Percentiles rank a stretch among this genome's conserved stretches.
phyloP scores from a whole-genome alignment of 495 filamentous ascomycete genomes.

The Neurospora sp. region DNA sequence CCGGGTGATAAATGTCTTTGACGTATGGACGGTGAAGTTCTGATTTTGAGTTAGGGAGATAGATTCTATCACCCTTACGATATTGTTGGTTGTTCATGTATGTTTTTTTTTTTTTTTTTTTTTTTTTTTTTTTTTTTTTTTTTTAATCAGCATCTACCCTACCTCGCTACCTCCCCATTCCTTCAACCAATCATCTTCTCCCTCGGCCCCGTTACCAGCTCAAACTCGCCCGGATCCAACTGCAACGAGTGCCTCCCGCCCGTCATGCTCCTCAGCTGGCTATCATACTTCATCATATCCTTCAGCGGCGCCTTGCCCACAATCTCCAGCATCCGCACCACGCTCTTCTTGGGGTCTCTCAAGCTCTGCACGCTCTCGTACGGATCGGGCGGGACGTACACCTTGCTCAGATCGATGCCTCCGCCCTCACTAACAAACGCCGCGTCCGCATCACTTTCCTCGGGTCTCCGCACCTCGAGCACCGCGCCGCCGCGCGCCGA shows the following conservation, averaged over 20 bases:
- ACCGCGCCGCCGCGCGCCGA: slow-evolving; percentile 77
- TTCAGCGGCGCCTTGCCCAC: slow-evolving; percentile 80
- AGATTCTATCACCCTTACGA: not conserved
- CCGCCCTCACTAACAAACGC: slow-evolving; percentile 5
- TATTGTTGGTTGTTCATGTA: not conserved
- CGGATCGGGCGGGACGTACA: slow-evolving; percentile 80
- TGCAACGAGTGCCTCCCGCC: slow-evolving; percentile 84
- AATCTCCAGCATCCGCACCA: slow-evolving; percentile 44
- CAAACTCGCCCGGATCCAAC: slow-evolving; percentile 85
- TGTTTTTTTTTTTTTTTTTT: not conserved
- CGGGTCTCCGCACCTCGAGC: slow-evolving; percentile 62
- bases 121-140: not conserved
- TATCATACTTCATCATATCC: slow-evolving; percentile 95
- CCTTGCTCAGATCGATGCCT: slow-evolving; percentile 52
- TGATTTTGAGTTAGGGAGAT: not conserved
- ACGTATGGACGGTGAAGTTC: not conserved
- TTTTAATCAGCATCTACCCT: not conserved
- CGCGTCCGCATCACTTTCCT: slow-evolving; percentile 10
- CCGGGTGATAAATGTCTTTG: not conserved
- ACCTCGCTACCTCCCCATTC: not conserved
- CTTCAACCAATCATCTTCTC: slow-evolving; percentile 27
- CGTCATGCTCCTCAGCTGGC: slow-evolving; percentile 78
- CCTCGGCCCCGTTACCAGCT: slow-evolving; percentile 58
- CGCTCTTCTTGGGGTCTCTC: slow-evolving; percentile 27
- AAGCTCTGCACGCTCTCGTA: slow-evolving; percentile 51